phyloP scores from a whole-genome alignment of 2,329 filamentous ascomycete genomes.

The Coniochaeta hoffmannii region DNA sequence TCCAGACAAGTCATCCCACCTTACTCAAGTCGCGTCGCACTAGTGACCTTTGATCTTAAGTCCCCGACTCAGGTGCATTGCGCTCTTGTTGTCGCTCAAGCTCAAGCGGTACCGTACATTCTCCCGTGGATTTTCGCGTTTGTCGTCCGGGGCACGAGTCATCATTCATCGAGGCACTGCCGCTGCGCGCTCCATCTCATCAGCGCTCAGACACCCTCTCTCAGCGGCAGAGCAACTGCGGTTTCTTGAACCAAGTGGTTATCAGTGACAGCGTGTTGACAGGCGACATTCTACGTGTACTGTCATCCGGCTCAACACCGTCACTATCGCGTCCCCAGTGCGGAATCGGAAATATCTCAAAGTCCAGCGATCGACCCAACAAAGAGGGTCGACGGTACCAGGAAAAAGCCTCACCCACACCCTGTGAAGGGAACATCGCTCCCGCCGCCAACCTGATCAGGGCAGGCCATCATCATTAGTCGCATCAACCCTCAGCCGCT shows the following conservation, averaged over 20 bases:
- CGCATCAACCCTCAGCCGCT: not conserved
- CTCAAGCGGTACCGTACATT: no score
- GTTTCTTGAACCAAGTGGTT: no score
- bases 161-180: not conserved
- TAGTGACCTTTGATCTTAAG: not conserved
- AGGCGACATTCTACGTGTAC: not conserved
- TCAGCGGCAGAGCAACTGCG: no score
- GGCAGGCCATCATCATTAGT: not conserved
- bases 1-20: conserved; percentile 1
- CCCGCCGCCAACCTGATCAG: not conserved
- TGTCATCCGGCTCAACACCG: not conserved
- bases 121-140: not conserved
- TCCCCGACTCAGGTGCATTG: conserved; percentile 1
- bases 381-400: not conserved
- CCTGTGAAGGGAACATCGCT: not conserved
- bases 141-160: not conserved
- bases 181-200: no score
- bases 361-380: not conserved
- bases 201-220: no score
- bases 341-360: no score
- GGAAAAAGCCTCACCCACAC: not conserved
- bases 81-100: not conserved
- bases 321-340: no score
- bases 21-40: not conserved
- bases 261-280: no score